Conservation (phyloP, 768 basidiomycete genomes). For the Suillus lakei region DNA sequence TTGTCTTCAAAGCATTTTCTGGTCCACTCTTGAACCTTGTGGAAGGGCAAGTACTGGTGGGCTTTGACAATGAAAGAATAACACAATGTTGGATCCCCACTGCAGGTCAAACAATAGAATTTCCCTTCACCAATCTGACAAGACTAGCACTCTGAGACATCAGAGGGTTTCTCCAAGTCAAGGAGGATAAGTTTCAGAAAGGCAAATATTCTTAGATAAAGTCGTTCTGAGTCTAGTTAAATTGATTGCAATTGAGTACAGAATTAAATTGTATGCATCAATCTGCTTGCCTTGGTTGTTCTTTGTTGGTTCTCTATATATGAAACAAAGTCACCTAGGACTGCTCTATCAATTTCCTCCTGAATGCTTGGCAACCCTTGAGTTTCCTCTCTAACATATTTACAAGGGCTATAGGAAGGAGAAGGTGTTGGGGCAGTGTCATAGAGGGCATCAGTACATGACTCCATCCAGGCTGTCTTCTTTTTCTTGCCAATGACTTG, state of each 20-base stretch:
- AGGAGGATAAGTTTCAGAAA: background rate
- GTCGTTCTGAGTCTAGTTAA: slow-evolving; percentile 12
- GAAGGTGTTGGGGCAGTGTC: background rate
- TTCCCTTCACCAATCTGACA: background rate
- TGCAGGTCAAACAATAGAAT: slow-evolving; percentile 7
- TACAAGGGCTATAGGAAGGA: background rate
- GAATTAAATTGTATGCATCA: too few species aligned
- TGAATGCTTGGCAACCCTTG: background rate
- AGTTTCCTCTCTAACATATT: background rate
- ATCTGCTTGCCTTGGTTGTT: background rate
- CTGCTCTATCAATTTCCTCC: background rate
- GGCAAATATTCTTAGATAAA: slow-evolving; percentile 4
- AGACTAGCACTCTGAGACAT: background rate
- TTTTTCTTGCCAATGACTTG: background rate
- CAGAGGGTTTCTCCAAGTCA: background rate
- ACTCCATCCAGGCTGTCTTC: background rate
- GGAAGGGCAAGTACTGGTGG: slow-evolving; percentile 14
- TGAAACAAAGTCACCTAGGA: background rate
- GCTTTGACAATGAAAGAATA: background rate
- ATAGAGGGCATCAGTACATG: background rate
- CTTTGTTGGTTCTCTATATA: background rate
- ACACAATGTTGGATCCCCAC: slow-evolving; percentile 7
- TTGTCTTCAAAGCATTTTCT: slow-evolving; percentile 17
- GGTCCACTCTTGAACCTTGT: slow-evolving; percentile 28
- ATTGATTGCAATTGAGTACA: too few species aligned